phyloP scores from a whole-genome alignment of 768 basidiomycete genomes.

The Rhodotorula babjevae region DNA sequence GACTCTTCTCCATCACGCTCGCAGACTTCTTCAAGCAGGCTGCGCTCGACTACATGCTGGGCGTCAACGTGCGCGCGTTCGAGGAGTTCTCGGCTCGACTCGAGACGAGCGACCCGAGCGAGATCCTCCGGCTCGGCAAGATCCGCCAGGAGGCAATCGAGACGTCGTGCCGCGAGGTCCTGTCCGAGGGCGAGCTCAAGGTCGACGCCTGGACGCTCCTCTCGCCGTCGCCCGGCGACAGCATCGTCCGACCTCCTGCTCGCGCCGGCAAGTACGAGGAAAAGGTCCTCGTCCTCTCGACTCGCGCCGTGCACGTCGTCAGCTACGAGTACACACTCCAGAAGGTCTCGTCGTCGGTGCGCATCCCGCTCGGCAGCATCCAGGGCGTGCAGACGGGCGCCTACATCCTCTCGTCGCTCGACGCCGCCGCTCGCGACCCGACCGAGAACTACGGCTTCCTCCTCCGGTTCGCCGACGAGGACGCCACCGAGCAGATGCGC shows the following conservation, averaged over 20 bases:
- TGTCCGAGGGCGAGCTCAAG: constrained; percentile 70
- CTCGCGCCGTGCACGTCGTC: constrained; percentile 37
- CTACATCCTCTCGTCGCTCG: constrained; percentile 88
- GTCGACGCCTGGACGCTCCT: constrained; percentile 88
- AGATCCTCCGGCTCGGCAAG: constrained; percentile 78
- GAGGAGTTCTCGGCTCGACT: constrained; percentile 86
- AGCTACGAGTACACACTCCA: constrained; percentile 42
- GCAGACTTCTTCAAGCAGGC: constrained; percentile 96
- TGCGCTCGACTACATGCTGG: constrained; percentile 56
- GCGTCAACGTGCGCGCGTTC: constrained; percentile 79
- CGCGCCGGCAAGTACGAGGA: constrained; percentile 63
- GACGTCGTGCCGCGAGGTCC: constrained; percentile 70
- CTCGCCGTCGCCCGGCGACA: constrained; percentile 64
- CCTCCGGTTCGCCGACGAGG: constrained; percentile 67
- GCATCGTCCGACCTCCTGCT: constrained; percentile 49
- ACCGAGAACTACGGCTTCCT: constrained; percentile 81
- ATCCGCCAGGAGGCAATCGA: constrained; percentile 90
- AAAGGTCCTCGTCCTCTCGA: constrained; percentile 70
- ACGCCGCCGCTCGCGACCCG: constrained; percentile 78
- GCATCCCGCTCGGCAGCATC: constrained; percentile 80
- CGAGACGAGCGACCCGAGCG: constrained; percentile 84
- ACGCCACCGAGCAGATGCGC: constrained; percentile 68
- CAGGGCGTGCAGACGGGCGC: constrained; percentile 76
- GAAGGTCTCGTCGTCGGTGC: constrained; percentile 73
- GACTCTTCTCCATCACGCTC: constrained; percentile 37